Conservation (phyloP, 2,329 filamentous ascomycete species). For the Botryotinia calthae region DNA sequence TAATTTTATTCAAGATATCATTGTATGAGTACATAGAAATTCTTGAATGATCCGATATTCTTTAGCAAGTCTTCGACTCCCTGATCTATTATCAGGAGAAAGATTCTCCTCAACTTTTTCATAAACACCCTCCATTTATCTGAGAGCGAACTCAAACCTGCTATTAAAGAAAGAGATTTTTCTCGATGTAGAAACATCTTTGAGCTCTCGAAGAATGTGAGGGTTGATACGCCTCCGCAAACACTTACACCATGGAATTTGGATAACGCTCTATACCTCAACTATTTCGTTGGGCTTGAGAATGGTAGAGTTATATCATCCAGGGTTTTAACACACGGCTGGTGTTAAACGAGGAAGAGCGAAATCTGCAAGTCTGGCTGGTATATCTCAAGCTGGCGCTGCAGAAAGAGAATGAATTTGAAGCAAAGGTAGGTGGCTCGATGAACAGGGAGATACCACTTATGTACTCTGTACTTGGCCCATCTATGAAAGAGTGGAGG, state of each 20-base stretch:
- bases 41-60: neutral
- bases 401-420: neutral
- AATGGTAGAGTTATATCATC: neutral
- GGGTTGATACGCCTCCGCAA: neutral
- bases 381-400: neutral
- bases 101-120: neutral
- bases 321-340: neutral
- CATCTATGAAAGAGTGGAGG: neutral
- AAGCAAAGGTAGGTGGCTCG: neutral
- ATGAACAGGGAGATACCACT: neutral
- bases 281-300: neutral
- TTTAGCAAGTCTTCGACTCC: neutral
- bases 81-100: neutral
- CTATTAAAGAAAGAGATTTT: too few species aligned
- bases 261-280: neutral
- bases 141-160: neutral
- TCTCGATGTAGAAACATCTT: neutral
- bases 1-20: neutral
- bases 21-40: neutral
- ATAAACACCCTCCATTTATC: neutral
- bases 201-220: neutral
- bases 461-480: neutral
- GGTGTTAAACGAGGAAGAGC: neutral
- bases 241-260: neutral
- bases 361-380: neutral